Percentiles rank a stretch among this genome's conserved stretches.
Conservation (phyloP, 2,329 filamentous ascomycete species). For the Zymoseptoria pseudotritici region DNA sequence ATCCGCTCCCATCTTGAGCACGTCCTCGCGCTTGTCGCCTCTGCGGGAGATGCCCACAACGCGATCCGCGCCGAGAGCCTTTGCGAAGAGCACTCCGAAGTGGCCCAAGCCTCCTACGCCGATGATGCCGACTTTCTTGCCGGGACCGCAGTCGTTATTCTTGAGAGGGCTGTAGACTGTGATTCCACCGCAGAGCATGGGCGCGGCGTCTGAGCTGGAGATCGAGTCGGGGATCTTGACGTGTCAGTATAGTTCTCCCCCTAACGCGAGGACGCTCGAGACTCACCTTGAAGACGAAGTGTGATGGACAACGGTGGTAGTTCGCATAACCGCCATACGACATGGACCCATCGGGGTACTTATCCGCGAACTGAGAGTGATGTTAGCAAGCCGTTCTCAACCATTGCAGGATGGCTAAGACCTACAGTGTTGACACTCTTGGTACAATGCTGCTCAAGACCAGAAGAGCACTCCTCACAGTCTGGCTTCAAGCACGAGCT, state of each 20-base stretch:
- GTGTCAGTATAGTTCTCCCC: too few relatives aligned
- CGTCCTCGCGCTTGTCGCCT: slow-evolving; percentile 52
- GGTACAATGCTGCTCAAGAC: slow-evolving; percentile 27
- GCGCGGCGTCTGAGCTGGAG: slow-evolving; percentile 48
- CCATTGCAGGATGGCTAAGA: not conserved
- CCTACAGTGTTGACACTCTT: slow-evolving; percentile 20
- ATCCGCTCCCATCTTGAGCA: slow-evolving; percentile 55
- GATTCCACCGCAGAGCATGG: slow-evolving; percentile 71
- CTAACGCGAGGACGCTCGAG: too few relatives aligned
- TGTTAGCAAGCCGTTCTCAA: not conserved
- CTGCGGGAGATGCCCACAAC: slow-evolving; percentile 59
- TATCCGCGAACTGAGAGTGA: slow-evolving; percentile 18
- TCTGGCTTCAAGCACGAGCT: slow-evolving; percentile 39
- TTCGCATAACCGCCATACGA: slow-evolving; percentile 59
- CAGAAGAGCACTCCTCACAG: slow-evolving; percentile 47
- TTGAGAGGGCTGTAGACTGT: slow-evolving; percentile 65
- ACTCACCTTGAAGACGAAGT: slow-evolving; percentile 47
- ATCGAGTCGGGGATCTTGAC: slow-evolving; percentile 45
- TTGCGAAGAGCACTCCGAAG: slow-evolving; percentile 63
- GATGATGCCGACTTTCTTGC: slow-evolving; percentile 63
- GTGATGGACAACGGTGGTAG: slow-evolving; percentile 40
- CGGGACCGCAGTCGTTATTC: slow-evolving; percentile 59
- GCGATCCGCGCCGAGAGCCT: slow-evolving; percentile 60
- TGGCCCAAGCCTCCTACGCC: slow-evolving; percentile 64
- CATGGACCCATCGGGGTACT: slow-evolving; percentile 29